Base-by-base conservation (phyloP, 2,329 filamentous ascomycete genomes). In the Ophiostoma novo-ulmi region DNA sequence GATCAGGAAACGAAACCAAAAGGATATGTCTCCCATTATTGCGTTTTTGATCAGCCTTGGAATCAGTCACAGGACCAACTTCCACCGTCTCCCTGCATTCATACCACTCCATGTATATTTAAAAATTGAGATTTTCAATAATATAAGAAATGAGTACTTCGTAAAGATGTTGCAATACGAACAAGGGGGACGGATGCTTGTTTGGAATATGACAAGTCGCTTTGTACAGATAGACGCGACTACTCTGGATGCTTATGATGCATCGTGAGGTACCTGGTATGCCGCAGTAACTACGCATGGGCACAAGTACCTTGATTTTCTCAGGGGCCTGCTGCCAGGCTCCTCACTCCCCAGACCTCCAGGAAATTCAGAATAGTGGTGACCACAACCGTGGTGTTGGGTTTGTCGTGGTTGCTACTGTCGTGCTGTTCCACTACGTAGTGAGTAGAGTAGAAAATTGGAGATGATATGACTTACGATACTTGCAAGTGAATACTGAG, bases 361-460 rank as follows among this genome's bases (percentile, higher is more conserved):
- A 55, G 48, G 39, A 17, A 26, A 55, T 26, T 55, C 17, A 44
- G 48, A 48, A 48, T 14, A 55, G 48, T 63, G 61, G 17, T 10
- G 61, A 39, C 35, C 61, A 17, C 31, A 36, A 64, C 61, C 61
- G 61, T 64, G 61, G 61, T 64, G 35, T 64, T 64, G 61, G 61
- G 61, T 36, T 58, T 38, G 17, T 61, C 55, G 55, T 20, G n/a
- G 11, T 22, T 58, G 52, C 22, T 48, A 48, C 44, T 48, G 44
- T 48, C 10, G 38, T 39, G 38, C 11, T 13, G 44, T 48, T 48
- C 44, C 44, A 48, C 44, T 48, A 20, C 0, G 41, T 39, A 10
- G 8, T 39, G 38, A 39, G 38, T 39, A 39, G 38, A 10, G 11
- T 39, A 39, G 8, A 11, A 39, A 39, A 17, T 13, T 14, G 41